These are phyloP conservation scores for Xylaria hypoxylon DNA, from an alignment of 2,329 filamentous ascomycete species.

Conservation along the genomic window DNA sequence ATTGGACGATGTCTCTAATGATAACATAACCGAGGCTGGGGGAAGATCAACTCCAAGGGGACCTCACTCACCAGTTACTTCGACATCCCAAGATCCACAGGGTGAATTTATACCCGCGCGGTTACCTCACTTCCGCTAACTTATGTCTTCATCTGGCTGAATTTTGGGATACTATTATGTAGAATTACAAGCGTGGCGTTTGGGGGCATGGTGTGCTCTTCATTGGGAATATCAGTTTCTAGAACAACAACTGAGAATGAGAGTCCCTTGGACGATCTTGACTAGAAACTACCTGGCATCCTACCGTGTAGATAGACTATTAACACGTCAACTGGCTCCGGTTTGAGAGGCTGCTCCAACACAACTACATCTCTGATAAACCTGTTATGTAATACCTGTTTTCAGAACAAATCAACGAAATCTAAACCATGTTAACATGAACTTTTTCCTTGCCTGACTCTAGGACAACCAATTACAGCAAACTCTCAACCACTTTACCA, in stretches of 20 bases:
- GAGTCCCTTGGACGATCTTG: slow-evolving; percentile 18
- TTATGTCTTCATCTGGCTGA: slow-evolving; percentile 17
- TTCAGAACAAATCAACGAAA: not conserved
- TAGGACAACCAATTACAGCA: not conserved
- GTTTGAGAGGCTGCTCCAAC: not conserved
- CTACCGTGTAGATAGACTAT: not conserved
- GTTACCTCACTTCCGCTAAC: slow-evolving; percentile 65
- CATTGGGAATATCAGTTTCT: slow-evolving; percentile 6
- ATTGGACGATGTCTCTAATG: slow-evolving; percentile 44
- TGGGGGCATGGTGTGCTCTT: slow-evolving; percentile 25
- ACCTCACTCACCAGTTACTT: slow-evolving; percentile 22
- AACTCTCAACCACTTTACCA: not conserved
- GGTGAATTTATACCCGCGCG: slow-evolving; percentile 67
- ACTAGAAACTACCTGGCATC: slow-evolving; percentile 1
- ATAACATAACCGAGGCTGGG: slow-evolving; percentile 34
- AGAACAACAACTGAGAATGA: slow-evolving; percentile 13
- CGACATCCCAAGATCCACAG: slow-evolving; percentile 34
- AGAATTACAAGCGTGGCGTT: slow-evolving; percentile 39
- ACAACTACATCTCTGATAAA: not conserved
- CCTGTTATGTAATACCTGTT: not conserved
- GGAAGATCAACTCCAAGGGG: slow-evolving; percentile 28
- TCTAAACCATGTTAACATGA: not conserved
- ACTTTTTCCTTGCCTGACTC: not conserved
- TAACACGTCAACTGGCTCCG: not conserved
- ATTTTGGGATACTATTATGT: slow-evolving; percentile 33